Conservation (phyloP, 2,329 filamentous ascomycete genomes). For the Fulvia fulva region DNA sequence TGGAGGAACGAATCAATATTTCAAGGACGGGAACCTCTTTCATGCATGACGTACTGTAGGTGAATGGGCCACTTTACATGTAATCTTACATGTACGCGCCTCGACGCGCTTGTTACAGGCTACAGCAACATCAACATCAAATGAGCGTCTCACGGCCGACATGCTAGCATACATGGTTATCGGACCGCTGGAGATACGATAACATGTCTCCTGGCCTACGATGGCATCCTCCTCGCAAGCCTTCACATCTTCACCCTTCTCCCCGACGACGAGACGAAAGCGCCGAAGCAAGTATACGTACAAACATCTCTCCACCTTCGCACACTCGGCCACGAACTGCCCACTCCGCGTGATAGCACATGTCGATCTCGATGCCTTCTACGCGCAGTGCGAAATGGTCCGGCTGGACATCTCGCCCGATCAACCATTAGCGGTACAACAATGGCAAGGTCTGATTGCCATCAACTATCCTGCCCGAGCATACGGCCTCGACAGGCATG, state of each 20-base stretch:
- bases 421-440: conserved; percentile 84
- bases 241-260: conserved; percentile 30
- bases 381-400: conserved; percentile 89
- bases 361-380: conserved; percentile 95
- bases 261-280: conserved; percentile 20
- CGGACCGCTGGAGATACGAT: conserved; percentile 1
- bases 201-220: conserved; percentile 1
- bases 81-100: too few relatives aligned
- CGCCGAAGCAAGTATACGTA: conserved; percentile 73
- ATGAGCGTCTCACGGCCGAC: background rate
- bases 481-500: conserved; percentile 74
- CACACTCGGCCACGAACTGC: conserved; percentile 64
- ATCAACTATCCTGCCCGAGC: conserved; percentile 89
- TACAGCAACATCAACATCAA: background rate
- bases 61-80: background rate
- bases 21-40: background rate
- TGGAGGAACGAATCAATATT: background rate
- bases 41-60: background rate
- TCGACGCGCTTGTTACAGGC: background rate
- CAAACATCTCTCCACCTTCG: conserved; percentile 73
- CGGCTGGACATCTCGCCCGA: conserved; percentile 70
- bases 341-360: conserved; percentile 86
- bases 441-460: conserved; percentile 93
- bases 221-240: conserved; percentile 25
- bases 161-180: background rate